Conservation (phyloP, 116 monocot genomes). For the Iris pallida region DNA sequence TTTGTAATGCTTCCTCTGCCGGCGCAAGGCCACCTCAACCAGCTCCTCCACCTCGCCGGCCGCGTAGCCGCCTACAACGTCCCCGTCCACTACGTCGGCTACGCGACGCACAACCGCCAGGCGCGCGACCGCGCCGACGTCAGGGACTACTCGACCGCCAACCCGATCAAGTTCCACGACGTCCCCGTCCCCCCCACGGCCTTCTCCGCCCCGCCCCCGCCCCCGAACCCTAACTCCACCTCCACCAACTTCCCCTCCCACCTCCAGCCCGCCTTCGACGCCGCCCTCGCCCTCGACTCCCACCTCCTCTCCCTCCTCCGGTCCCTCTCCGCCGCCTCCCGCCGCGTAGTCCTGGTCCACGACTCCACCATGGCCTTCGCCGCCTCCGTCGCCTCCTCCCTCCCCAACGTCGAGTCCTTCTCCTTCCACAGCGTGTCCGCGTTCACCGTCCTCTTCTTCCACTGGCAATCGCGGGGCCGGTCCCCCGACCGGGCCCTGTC, state of each 20-base stretch:
- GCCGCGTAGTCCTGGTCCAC: conserved; percentile 46
- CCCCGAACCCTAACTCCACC: conserved; percentile 33
- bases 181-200: conserved; percentile 36
- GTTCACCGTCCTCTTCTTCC: conserved; percentile 25
- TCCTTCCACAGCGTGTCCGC: conserved; percentile 43
- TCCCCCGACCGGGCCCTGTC: not conserved
- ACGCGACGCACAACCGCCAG: conserved; percentile 55
- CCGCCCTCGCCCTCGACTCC: conserved; percentile 13
- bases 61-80: conserved; percentile 23
- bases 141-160: not conserved
- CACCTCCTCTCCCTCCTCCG: conserved; percentile 30
- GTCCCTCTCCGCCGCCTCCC: conserved; percentile 28
- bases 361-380: conserved; percentile 57
- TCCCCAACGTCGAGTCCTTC: conserved; percentile 46
- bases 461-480: conserved; percentile 8
- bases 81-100: conserved; percentile 50
- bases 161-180: conserved; percentile 51
- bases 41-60: conserved; percentile 27
- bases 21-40: conserved; percentile 46
- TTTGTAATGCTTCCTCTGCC: conserved; percentile 31
- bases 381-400: conserved; percentile 15
- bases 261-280: conserved; percentile 52
- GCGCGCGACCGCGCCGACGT: conserved; percentile 32
- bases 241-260: conserved; percentile 49
- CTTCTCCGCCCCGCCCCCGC: conserved; percentile 25